Base-by-base conservation (phyloP, 2,329 filamentous ascomycete species). In the Sporothrix sp. region DNA sequence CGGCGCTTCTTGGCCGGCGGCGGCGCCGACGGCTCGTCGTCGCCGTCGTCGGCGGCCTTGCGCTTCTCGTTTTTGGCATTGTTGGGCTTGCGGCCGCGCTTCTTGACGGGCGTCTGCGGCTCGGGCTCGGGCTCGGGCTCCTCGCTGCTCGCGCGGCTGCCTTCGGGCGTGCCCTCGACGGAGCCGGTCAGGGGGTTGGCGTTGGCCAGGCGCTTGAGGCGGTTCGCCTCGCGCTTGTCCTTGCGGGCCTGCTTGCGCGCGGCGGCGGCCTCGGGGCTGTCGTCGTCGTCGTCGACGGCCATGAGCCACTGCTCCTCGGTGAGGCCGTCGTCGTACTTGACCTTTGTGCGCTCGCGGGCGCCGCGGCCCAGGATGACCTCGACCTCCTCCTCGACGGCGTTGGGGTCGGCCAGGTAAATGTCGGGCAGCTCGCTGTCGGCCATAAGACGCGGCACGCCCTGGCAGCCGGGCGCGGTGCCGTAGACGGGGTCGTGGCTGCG, bases 241-340 rank as follows among this genome's bases (percentile, higher is more conserved):
- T 89, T 87, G 48, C 86, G 81, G 4, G 87, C 87, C 63, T 89
- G 82, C 62, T 96, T 97, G 36, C 93, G 82, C 32, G 87, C 86
- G 33, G 94, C 90, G 2, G 93, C 93, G 49, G 88, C 90, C 64
- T 97, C 93, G 27, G 95, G 89, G 0, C 81, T 84, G 63, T 98
- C 93, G 1, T 98, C 93, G 46, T 96, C 90, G 54, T 95, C 91
- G 64, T 98, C 93, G 28, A 98, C 91, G 49, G 93, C 93, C 73
- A 95, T 91, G 47, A 97, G 78, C 93, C 93, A 98, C 67, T 98
- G 94, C 71, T 98, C 93, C 69, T 98, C 94, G 0, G 93, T 97
- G 27, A 98, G 80, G 48, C 94, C 93, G 62, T 98, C 93, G 61
- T 98, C 93, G 60, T 98, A 98, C 66, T 85, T 86, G 61, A 96